Evolutionary conservation across 805 yeast genomes (phyloP).

Genomic region (Cyberlindnera meyerae): DNA sequence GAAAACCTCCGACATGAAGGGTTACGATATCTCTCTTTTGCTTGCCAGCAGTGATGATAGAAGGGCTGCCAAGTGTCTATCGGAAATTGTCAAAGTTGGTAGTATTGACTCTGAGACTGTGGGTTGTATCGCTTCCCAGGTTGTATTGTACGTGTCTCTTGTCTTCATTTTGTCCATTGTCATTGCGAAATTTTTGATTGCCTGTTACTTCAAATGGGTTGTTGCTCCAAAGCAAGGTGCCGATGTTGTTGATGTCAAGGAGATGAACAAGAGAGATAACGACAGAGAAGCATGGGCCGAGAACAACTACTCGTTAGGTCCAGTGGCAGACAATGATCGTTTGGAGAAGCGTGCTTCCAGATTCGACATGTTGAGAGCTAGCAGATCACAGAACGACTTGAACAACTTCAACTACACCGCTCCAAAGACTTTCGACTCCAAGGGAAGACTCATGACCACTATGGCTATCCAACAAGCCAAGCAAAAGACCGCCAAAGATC

Average conservation of each 20-base stretch:
- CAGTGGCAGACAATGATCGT: slow-evolving; percentile 31
- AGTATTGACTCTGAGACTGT: slow-evolving; percentile 81
- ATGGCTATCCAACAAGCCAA: slow-evolving; percentile 61
- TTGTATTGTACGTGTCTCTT: slow-evolving; percentile 76
- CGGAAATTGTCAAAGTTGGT: slow-evolving; percentile 86
- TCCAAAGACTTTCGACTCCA: slow-evolving; percentile 13
- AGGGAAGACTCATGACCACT: slow-evolving; percentile 38
- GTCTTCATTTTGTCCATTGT: slow-evolving; percentile 83
- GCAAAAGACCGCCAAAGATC: slow-evolving; percentile 11
- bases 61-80: slow-evolving; percentile 71
- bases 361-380: slow-evolving; percentile 33
- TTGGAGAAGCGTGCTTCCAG: slow-evolving; percentile 32
- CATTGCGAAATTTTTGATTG: slow-evolving; percentile 69
- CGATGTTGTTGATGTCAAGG: slow-evolving; percentile 48
- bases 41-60: slow-evolving; percentile 62
- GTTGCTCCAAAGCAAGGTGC: slow-evolving; percentile 81
- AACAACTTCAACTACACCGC: slow-evolving; percentile 15
- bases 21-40: slow-evolving; percentile 77
- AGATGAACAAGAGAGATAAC: slow-evolving; percentile 58
- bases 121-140: slow-evolving; percentile 89
- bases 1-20: slow-evolving; percentile 51
- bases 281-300: slow-evolving; percentile 86
- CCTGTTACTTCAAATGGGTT: slow-evolving; percentile 86
- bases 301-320: slow-evolving; percentile 47
- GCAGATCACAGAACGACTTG: slow-evolving; percentile 27